Base-by-base conservation (phyloP, 768 basidiomycete species). In the Pilatotrama ljubarskyi region DNA sequence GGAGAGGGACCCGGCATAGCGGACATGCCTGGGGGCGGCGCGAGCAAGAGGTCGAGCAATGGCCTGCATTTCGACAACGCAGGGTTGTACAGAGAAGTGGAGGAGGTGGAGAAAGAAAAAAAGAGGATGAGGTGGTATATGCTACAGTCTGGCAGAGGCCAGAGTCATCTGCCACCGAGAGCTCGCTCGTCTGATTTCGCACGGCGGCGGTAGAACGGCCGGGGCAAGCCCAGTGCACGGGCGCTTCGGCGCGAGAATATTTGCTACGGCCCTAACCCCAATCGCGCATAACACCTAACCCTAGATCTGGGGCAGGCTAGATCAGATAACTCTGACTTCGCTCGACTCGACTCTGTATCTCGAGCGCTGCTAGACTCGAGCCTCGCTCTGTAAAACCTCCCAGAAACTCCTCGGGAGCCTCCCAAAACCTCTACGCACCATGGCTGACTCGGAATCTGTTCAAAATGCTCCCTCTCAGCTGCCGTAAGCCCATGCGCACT, bases 1-100 rank as follows among this genome's bases (percentile, higher is more conserved):
- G 13, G 91, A 94, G 58, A 86, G 59, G 68, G 81, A 68, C 50
- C 80, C 74, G 67, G 67, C 62, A 52, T 68, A 64, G 55, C 73
- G 74, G 55, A 74, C 64, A 66, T 75, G 71, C 66, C 77, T 72
- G 55, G 77, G 74, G 47, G 79, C 73, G 50, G 82, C 82, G 73
- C 87, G 85, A 55, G 79, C 74, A 64, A 83, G 64, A 62, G 80
- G 68, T 50, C 73, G 73, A 59, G 69, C 55, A 51, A 73, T 68
- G 69, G 81, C 74, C 70, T 78, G 72, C 77, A 76, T 84, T 73
- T 67, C 68, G 63, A 66, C 63, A 68, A 41, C 49, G 43, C 41
- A 65, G 68, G 51, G 65, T 7, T 41, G 68, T 55, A 40, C 60
- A 22, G 50, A 60, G 61, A 71, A 69, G 18, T 62, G 55, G 57